Base-by-base conservation (phyloP, 768 basidiomycete genomes). In the Exidia glandulosa region DNA sequence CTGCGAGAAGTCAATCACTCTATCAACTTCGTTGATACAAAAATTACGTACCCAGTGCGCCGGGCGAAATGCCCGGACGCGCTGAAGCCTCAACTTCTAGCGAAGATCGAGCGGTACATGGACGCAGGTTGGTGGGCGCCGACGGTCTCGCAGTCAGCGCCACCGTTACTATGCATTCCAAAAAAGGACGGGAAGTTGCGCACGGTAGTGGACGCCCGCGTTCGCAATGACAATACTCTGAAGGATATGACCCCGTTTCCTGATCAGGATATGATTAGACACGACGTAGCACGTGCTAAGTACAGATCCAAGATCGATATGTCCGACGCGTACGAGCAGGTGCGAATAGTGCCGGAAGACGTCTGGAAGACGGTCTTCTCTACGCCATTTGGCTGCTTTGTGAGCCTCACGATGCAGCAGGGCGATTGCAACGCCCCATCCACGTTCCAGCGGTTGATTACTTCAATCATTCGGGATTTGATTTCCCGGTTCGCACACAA, bases 371-470 rank as follows among this genome's bases (percentile, higher is more conserved):
- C 64, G 4, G 50, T 59, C 0, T 76, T 81, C 1, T 66, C 74
- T 0, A 80, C 74, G 0, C 66, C 70, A 0, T 65, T 67, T 33
- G 76, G 79, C 0, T 76, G 73, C 0, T 75, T 73, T 60, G 32
- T 74, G 1, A 77, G 76, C 27, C 59, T 65, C 2, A 73, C 75
- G 1, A 73, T 77, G 71, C 79, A 76, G 59, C 73, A 75, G 47
- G 77, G 76, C 0, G 73, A 81, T 57, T 76, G 75, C 52, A 80
- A 81, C 61, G 73, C 74, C 0, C 77, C 75, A 0, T 67, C 75
- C 0, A 81, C 77, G 0, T 81, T 78, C 58, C 79, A 81, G 58
- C 37, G 70, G 0, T 62, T 81, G 0, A 78, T 80, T 73, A 77
- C 69, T 0, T 31, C 60, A 2, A 69, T 79, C n/a, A 77, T 81